Evolutionary conservation across 345 rosid species (phyloP).

Genomic region (Microthlaspi erraticum): DNA sequence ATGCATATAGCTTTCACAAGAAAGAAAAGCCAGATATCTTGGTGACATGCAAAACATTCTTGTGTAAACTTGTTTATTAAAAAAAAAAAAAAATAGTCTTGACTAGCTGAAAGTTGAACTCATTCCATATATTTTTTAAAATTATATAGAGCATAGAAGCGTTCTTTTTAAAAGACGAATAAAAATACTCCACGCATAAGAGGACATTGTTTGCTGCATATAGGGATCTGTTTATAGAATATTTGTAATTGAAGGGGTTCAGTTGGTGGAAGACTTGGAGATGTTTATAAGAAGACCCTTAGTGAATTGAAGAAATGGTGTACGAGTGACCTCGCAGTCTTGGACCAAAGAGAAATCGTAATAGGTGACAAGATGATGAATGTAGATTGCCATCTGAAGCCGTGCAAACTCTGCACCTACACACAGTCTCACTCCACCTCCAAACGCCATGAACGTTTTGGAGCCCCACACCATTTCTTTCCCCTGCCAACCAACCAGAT

Average conservation of each 20-base stretch:
- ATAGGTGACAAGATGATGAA: conserved; percentile 42
- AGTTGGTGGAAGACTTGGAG: not conserved
- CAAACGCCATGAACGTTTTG: conserved; percentile 53
- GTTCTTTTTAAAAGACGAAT: too few species aligned
- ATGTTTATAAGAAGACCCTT: conserved; percentile 25
- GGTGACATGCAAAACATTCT: too few species aligned
- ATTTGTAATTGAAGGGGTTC: not conserved
- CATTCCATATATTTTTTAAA: too few species aligned
- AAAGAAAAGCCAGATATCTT: too few species aligned
- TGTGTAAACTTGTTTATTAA: too few species aligned
- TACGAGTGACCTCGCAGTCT: conserved; percentile 31
- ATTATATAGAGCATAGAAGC: too few species aligned
- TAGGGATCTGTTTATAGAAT: too few species aligned
- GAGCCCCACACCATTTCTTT: conserved; percentile 39
- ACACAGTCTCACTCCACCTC: conserved; percentile 52
- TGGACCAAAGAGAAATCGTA: conserved; percentile 1
- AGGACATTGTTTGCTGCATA: too few species aligned
- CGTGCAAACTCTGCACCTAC: conserved; percentile 53
- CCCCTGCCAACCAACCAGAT: conserved; percentile 36
- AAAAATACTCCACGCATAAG: too few species aligned
- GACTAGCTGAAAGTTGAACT: too few species aligned
- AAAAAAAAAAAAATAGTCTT: too few species aligned
- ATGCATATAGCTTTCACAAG: too few species aligned
- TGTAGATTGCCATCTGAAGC: conserved; percentile 44
- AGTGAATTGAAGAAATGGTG: conserved; percentile 29